Evolutionary conservation across 768 basidiomycete species (phyloP).

Genomic region (Suillus subalutaceus): DNA sequence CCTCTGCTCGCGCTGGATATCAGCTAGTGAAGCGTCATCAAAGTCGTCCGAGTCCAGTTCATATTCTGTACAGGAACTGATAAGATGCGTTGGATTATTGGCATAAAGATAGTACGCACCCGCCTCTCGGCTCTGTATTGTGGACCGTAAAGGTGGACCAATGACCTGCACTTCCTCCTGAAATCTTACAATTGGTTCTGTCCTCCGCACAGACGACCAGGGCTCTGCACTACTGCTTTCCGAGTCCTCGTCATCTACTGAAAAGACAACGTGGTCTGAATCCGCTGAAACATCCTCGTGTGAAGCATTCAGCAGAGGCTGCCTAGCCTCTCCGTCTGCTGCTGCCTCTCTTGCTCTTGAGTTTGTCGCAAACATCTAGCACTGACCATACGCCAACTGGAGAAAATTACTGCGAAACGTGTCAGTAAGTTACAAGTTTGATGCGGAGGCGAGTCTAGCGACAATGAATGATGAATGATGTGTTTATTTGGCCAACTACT

Average conservation of each 20-base stretch:
- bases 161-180: constrained; percentile 71
- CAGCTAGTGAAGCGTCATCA: constrained; percentile 50
- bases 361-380: constrained; percentile 33
- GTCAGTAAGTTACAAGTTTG: constrained; percentile 2
- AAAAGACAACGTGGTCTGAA: constrained; percentile 48
- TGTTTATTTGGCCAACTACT: not conserved
- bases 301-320: constrained; percentile 59
- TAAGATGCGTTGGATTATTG: constrained; percentile 14
- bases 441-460: not conserved
- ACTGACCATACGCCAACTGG: constrained; percentile 23
- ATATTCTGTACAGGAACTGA: constrained; percentile 54
- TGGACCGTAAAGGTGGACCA: constrained; percentile 70
- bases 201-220: constrained; percentile 36
- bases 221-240: constrained; percentile 38
- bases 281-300: constrained; percentile 43
- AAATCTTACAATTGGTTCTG: constrained; percentile 60
- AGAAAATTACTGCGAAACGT: not conserved
- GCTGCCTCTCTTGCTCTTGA: constrained; percentile 31
- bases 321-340: constrained; percentile 44
- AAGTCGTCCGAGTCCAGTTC: constrained; percentile 86
- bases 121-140: constrained; percentile 74
- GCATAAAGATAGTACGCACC: constrained; percentile 54
- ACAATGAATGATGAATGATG: not conserved
- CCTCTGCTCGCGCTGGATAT: constrained; percentile 32
- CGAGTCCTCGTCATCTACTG: constrained; percentile 58